These are phyloP conservation scores for Solanum pinnatisectum DNA, from an alignment of 257 asterid species.

Conservation along the genomic window DNA sequence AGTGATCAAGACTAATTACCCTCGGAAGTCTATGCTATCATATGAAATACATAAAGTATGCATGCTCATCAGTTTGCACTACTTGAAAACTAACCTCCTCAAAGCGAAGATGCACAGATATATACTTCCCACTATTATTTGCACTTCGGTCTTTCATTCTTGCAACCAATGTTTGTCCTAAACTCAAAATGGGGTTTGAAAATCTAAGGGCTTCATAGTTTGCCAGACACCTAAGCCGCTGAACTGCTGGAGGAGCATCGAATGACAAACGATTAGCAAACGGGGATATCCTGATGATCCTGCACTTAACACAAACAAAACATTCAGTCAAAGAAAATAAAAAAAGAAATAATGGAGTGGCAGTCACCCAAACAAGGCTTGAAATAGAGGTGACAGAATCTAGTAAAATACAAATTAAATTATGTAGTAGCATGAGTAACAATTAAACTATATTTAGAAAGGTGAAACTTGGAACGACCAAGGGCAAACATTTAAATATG, in stretches of 20 bases:
- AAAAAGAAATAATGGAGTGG: not conserved
- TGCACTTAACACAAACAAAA: slow-evolving; percentile 10
- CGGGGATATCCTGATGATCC: slow-evolving; percentile 86
- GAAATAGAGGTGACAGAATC: not conserved
- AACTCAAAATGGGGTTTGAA: slow-evolving; percentile 53
- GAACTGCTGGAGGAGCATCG: slow-evolving; percentile 86
- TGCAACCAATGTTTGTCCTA: slow-evolving; percentile 66
- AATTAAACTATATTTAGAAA: not conserved
- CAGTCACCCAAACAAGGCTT: not conserved
- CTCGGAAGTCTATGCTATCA: not conserved
- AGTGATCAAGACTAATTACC: slow-evolving; percentile 2
- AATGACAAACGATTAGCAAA: slow-evolving; percentile 89
- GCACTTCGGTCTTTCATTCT: slow-evolving; percentile 83
- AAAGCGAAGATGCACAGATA: slow-evolving; percentile 97
- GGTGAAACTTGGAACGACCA: not conserved
- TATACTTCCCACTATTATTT: slow-evolving; percentile 78
- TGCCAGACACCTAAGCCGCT: slow-evolving; percentile 84
- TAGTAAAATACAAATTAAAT: not conserved
- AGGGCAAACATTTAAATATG: not conserved
- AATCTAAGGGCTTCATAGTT: slow-evolving; percentile 89
- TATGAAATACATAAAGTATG: not conserved
- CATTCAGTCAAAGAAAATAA: not conserved
- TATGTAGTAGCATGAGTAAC: not conserved
- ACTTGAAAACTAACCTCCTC: slow-evolving; percentile 76
- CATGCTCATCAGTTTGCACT: not conserved